A percentile compares a stretch with the other conserved stretches of the same genome.
phyloP scores from a whole-genome alignment of 257 asterid species.

The Capsicum rhomboideum region DNA sequence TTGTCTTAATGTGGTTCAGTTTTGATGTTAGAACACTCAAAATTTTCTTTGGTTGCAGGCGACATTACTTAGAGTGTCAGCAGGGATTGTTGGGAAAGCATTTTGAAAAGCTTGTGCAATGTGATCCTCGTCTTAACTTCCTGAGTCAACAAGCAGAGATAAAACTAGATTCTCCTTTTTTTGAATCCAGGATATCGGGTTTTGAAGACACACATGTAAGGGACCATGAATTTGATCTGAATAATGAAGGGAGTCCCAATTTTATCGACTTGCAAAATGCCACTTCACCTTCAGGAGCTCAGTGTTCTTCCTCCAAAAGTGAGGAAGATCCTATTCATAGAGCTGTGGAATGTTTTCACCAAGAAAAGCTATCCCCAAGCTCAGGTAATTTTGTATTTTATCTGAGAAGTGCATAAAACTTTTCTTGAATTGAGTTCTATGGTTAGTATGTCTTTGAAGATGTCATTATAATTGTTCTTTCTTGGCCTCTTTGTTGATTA shows the following conservation, averaged over 20 bases:
- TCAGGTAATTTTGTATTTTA: too few species aligned
- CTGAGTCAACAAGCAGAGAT: slow-evolving; percentile 87
- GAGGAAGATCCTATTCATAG: slow-evolving; percentile 29
- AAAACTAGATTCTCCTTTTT: slow-evolving; percentile 57
- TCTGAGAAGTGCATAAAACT: too few species aligned
- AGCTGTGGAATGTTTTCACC: too few species aligned
- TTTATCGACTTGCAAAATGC: slow-evolving; percentile 55
- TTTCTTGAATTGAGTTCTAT: too few species aligned
- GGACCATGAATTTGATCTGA: slow-evolving; percentile 45
- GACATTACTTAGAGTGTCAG: slow-evolving; percentile 80
- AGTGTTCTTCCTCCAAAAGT: slow-evolving; percentile 63
- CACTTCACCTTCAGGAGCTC: slow-evolving; percentile 69
- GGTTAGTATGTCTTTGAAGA: too few species aligned
- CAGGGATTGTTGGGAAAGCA: slow-evolving; percentile 84
- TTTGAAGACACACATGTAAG: slow-evolving; percentile 48
- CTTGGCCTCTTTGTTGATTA: too few species aligned
- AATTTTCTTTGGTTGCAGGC: slow-evolving; percentile 33
- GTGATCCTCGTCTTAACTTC: slow-evolving; percentile 86
- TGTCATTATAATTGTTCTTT: too few species aligned
- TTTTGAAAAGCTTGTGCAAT: slow-evolving; percentile 82
- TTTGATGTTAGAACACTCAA: background rate
- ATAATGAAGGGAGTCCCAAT: slow-evolving; percentile 49
- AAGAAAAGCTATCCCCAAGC: too few species aligned
- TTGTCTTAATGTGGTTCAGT: background rate
- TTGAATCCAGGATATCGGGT: slow-evolving; percentile 47